Conservation (phyloP, 805 yeast genomes). For the Cyberlindnera suaveolens region DNA sequence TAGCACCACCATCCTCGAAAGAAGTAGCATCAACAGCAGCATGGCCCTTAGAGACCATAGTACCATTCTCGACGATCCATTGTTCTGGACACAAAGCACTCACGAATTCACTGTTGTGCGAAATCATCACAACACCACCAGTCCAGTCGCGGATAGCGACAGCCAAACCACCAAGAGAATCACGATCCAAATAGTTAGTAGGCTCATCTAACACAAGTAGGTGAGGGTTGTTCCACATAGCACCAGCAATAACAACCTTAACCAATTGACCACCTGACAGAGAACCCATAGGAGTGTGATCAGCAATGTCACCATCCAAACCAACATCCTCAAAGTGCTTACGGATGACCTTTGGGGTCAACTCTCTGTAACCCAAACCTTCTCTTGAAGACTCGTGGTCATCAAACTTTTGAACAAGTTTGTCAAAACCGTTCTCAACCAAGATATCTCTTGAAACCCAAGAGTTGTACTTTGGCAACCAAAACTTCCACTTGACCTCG, state of each 20-base stretch:
- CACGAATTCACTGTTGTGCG: conserved; percentile 94
- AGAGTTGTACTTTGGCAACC: conserved; percentile 89
- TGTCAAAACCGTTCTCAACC: conserved; percentile 78
- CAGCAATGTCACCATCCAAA: conserved; percentile 95
- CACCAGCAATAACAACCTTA: conserved; percentile 98
- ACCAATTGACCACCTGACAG: conserved; percentile 97
- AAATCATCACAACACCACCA: conserved; percentile 98
- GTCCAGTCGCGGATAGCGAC: conserved; percentile 97
- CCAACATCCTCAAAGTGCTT: conserved; percentile 98
- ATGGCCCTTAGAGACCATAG: conserved; percentile 76
- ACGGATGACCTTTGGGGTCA: conserved; percentile 85
- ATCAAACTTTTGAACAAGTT: conserved; percentile 92
- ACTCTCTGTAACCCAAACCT: conserved; percentile 96
- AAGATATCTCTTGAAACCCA: conserved; percentile 86
- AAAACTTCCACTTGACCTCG: conserved; percentile 89
- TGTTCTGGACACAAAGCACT: conserved; percentile 98
- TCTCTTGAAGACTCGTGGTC: conserved; percentile 99
- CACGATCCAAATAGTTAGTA: conserved; percentile 96
- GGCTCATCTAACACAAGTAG: conserved; percentile 96
- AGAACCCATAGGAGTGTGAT: conserved; percentile 95
- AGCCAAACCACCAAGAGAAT: conserved; percentile 94
- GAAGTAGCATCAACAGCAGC: conserved; percentile 68
- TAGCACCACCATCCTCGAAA: conserved; percentile 73
- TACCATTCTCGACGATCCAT: conserved; percentile 94
- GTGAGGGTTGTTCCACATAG: conserved; percentile 99